A percentile compares a stretch with the other conserved stretches of the same genome.
Conservation (phyloP, 2,329 filamentous ascomycete species). For the Colletotrichum navitas region DNA sequence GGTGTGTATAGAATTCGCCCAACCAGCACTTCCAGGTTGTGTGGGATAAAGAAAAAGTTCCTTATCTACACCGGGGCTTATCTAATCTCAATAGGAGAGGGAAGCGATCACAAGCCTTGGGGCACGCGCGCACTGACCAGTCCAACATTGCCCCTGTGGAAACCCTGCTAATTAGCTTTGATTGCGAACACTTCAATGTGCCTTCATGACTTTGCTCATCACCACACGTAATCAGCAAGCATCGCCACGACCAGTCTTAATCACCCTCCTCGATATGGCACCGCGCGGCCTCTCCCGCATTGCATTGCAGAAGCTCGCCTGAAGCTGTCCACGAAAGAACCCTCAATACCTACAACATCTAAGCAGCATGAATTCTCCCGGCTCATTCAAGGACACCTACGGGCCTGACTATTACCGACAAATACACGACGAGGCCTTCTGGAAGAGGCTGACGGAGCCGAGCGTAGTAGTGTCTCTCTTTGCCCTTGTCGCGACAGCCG, state of each 20-base stretch:
- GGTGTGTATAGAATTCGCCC: conserved; percentile 23
- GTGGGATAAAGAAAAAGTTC: conserved; percentile 40
- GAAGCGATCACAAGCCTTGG: conserved; percentile 25
- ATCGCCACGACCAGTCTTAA: conserved; percentile 29
- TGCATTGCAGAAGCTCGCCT: conserved; percentile 33
- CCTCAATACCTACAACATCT: background rate
- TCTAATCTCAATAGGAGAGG: conserved; percentile 38
- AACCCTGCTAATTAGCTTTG: conserved; percentile 18
- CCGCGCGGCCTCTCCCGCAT: conserved; percentile 21
- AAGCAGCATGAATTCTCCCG: conserved; percentile 41
- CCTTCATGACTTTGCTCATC: conserved; percentile 24
- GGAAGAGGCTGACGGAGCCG: conserved; percentile 52
- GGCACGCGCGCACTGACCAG: conserved; percentile 28
- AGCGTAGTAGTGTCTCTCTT: conserved; percentile 52
- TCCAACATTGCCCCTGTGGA: conserved; percentile 33
- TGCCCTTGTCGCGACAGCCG: conserved; percentile 50
- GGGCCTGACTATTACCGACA: conserved; percentile 37
- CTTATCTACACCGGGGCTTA: conserved; percentile 35
- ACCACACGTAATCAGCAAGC: conserved; percentile 34
- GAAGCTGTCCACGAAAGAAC: conserved; percentile 25
- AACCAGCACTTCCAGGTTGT: conserved; percentile 15
- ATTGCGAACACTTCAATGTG: conserved; percentile 15
- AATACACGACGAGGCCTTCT: conserved; percentile 39
- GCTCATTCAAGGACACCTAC: conserved; percentile 35
- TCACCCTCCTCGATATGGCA: conserved; percentile 35